These are phyloP conservation scores for Plasmopara muralis DNA, from an alignment of 352 stramenopile species.

Conservation along the genomic window DNA sequence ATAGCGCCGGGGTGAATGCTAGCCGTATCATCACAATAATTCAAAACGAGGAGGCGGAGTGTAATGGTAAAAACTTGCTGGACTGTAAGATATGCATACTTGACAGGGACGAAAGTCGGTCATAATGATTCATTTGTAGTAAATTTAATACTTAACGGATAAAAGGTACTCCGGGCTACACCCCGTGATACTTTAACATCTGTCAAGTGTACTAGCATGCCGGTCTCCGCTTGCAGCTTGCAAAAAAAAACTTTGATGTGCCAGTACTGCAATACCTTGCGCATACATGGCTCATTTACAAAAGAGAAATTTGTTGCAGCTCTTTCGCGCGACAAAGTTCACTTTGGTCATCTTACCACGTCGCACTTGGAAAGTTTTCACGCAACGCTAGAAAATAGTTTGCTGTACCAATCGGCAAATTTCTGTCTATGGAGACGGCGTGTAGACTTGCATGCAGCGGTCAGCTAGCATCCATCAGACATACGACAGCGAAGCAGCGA, in stretches of 20 bases:
- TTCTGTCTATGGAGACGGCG: background rate
- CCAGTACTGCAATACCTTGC: background rate
- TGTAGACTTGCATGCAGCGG: background rate
- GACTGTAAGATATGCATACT: too few relatives aligned
- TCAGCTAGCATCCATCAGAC: background rate
- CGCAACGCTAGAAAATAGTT: background rate
- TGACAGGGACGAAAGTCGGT: too few relatives aligned
- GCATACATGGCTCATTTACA: background rate
- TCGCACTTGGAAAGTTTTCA: background rate
- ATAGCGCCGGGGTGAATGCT: background rate
- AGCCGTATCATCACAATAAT: background rate
- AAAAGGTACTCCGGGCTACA: background rate
- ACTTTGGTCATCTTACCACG: background rate
- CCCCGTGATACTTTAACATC: background rate
- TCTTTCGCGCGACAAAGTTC: background rate
- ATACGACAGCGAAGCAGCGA: background rate
- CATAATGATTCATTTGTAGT: too few relatives aligned
- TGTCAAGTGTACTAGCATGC: background rate
- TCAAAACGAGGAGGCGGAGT: background rate
- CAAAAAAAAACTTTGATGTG: background rate
- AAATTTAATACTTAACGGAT: too few relatives aligned
- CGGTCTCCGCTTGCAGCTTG: background rate
- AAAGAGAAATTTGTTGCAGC: background rate
- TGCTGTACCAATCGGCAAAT: background rate
- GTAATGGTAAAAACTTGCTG: too few relatives aligned